Evolutionary conservation across 805 yeast species (phyloP).

Genomic region (Maudiozyma pseudohumilis): DNA sequence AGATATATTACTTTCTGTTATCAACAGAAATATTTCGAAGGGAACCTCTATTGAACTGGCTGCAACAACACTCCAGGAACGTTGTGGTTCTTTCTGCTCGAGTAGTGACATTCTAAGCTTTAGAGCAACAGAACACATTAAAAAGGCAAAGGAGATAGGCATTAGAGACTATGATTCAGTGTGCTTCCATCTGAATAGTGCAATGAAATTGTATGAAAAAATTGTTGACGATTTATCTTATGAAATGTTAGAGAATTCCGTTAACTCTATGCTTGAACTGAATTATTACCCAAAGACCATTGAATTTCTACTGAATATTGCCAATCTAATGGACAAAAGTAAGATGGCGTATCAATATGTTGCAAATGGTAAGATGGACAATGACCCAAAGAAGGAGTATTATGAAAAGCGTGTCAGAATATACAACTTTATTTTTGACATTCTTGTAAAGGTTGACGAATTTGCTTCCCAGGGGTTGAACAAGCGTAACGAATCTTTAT

Average conservation of each 20-base stretch:
- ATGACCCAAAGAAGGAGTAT: conserved; percentile 42
- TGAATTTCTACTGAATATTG: conserved; percentile 67
- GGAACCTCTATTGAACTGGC: conserved; percentile 92
- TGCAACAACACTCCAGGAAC: conserved; percentile 77
- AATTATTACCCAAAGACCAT: conserved; percentile 80
- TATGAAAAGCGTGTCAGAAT: conserved; percentile 47
- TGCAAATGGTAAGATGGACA: conserved; percentile 39
- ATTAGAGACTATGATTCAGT: conserved; percentile 61
- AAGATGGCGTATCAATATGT: conserved; percentile 49
- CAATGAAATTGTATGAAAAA: conserved; percentile 66
- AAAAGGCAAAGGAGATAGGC: conserved; percentile 73
- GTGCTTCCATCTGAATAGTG: conserved; percentile 56
- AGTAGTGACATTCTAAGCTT: conserved; percentile 87
- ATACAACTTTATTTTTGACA: conserved; percentile 65
- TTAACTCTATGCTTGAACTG: conserved; percentile 64
- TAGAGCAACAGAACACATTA: conserved; percentile 85
- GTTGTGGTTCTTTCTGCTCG: conserved; percentile 92
- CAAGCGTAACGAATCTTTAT: conserved; percentile 1
- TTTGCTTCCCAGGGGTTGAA: conserved; percentile 37
- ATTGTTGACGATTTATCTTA: conserved; percentile 69
- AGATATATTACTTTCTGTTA: conserved; percentile 80
- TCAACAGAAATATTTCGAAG: conserved; percentile 75
- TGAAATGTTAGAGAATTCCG: conserved; percentile 75
- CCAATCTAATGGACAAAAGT: conserved; percentile 55
- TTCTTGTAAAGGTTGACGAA: conserved; percentile 63